Evolutionary conservation across 306 rosid genomes (phyloP), one percentile per base, ranked within the genome.

Genomic region (Mucuna pruriens): DNA sequence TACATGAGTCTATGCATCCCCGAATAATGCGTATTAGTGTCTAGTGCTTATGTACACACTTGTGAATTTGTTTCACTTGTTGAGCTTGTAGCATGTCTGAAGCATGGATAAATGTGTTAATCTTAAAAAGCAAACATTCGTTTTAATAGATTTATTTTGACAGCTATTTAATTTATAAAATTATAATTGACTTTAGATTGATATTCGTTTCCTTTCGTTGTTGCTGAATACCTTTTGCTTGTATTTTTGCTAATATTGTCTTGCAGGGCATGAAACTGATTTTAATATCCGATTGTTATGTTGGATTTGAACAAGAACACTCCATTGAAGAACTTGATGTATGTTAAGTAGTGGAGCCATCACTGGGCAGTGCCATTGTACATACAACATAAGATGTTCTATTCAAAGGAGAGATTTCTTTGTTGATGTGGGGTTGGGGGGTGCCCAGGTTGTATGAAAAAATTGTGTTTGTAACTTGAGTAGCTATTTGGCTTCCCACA

Each of bases 271-370:
- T 91, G 87, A 93, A 90, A 87, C 65, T 95, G 87, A 80, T 87
- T 63, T 61, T 94, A 64, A 90, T 95, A 74, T 95, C 99, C 2
- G 99, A 95, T 90, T 95, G 96, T 79, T 95, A 95, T 85, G n/a
- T 95, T 77, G 93, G 94, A 48, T 95, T 90, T 15, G 93, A 93
- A 49, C 97, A 88, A 90, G 97, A 90, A 80, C 90, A 90, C 83
- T 83, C 92, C 58, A 71, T 94, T 84, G 85, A 86, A 16, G 82
- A 80, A 63, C 68, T 76, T 69, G 48, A 45, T 75, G 22, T 26
- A 15, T 29, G 3, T 42, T 71, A 15, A 45, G 20, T 13, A 15
- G 77, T 26, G 23, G 40, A 44, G 29, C 26, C 46, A 45, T 67
- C 66, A 12, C 22, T 82, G 66, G 55, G 16, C 10, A 6, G 55